These are phyloP conservation scores for Chalciporus sphaerocephalus DNA, from an alignment of 768 basidiomycete species.

Conservation along the genomic window DNA sequence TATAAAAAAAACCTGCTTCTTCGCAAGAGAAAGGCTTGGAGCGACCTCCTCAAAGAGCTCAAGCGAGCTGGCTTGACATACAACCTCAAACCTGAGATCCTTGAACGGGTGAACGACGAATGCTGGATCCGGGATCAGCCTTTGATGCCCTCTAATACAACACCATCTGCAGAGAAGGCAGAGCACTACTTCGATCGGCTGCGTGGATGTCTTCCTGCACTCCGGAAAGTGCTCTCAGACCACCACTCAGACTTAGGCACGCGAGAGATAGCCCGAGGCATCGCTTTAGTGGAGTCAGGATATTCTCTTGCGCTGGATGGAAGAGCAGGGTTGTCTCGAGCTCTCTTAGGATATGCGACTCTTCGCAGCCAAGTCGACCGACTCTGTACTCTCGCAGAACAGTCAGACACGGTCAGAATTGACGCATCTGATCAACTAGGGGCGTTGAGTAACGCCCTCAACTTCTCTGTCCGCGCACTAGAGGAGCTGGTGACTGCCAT, in stretches of 20 bases:
- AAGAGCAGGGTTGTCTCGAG: slow-evolving; percentile 39
- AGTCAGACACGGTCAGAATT: slow-evolving; percentile 19
- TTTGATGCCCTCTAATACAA: slow-evolving; percentile 26
- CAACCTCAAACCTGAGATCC: slow-evolving; percentile 66
- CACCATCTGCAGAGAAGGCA: slow-evolving; percentile 35
- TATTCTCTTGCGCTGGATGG: slow-evolving; percentile 63
- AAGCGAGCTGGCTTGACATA: slow-evolving; percentile 72
- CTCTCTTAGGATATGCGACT: slow-evolving; percentile 13
- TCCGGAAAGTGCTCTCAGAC: slow-evolving; percentile 55
- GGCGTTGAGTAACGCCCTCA: slow-evolving; percentile 18
- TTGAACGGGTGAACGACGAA: slow-evolving; percentile 49
- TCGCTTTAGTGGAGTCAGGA: slow-evolving; percentile 74
- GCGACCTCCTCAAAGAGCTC: slow-evolving; percentile 85
- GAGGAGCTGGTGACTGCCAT: slow-evolving; percentile 37
- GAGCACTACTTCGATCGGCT: slow-evolving; percentile 67
- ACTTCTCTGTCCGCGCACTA: slow-evolving; percentile 27
- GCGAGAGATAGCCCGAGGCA: slow-evolving; percentile 79
- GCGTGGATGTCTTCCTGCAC: slow-evolving; percentile 56
- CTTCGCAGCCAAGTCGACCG: slow-evolving; percentile 17
- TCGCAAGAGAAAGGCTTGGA: slow-evolving; percentile 86
- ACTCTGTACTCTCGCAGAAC: slow-evolving; percentile 19
- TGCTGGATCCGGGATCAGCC: slow-evolving; percentile 69
- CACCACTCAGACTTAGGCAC: slow-evolving; percentile 84
- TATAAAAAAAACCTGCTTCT: slow-evolving; percentile 67
- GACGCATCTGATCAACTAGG: slow-evolving; percentile 12